phyloP scores from a whole-genome alignment of 257 asterid genomes.

The Solanum tarapatanum region DNA sequence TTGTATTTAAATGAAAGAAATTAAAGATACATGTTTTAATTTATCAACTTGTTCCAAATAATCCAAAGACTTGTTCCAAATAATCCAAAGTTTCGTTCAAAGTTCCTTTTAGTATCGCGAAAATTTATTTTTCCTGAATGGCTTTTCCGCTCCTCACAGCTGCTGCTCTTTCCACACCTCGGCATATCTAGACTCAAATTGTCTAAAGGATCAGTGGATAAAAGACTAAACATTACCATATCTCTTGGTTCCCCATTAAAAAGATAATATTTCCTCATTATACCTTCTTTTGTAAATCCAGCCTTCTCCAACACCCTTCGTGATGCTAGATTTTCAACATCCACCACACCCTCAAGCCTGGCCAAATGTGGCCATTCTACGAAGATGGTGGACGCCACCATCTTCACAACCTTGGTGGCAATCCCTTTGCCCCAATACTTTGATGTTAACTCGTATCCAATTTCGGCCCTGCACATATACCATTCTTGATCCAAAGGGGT shows the following conservation, averaged over 20 bases:
- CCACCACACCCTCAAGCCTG: slow-evolving; percentile 65
- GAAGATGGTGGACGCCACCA: slow-evolving; percentile 14
- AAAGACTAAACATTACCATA: slow-evolving; percentile 43
- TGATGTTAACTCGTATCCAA: slow-evolving; percentile 47
- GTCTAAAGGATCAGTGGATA: slow-evolving; percentile 28
- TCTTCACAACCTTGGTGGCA: slow-evolving; percentile 16
- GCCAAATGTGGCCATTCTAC: slow-evolving; percentile 50
- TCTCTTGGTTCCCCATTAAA: slow-evolving; percentile 39
- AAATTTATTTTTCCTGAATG: not conserved
- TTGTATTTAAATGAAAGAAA: not conserved
- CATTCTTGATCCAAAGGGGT: slow-evolving; percentile 14
- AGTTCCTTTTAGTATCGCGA: not conserved
- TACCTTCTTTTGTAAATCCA: slow-evolving; percentile 56
- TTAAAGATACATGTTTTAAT: not conserved
- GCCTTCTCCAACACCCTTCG: slow-evolving; percentile 69
- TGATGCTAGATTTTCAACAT: slow-evolving; percentile 43
- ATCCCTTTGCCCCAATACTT: slow-evolving; percentile 68
- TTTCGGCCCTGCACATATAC: slow-evolving; percentile 40
- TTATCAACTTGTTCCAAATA: not conserved
- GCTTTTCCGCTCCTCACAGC: not conserved
- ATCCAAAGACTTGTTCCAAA: not conserved
- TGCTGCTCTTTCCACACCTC: not conserved
- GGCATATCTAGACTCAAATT: not conserved
- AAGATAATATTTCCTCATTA: slow-evolving; percentile 49
- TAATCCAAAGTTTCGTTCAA: not conserved